phyloP scores from a whole-genome alignment of 2,329 filamentous ascomycete genomes.

The Verticillium nubilum region DNA sequence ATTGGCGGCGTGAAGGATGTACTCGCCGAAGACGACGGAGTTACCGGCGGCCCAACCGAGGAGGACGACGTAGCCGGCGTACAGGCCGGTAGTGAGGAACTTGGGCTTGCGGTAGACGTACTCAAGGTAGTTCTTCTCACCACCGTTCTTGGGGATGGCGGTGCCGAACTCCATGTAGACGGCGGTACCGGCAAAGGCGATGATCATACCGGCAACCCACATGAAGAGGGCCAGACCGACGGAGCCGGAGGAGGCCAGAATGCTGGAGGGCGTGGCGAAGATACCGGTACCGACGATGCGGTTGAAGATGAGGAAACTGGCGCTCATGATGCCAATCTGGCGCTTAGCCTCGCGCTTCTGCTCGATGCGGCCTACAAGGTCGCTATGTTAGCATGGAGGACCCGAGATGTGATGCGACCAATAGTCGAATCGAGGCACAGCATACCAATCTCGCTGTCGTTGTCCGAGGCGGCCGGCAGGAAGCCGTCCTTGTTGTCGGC shows the following conservation, averaged over 20 bases:
- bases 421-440: background rate
- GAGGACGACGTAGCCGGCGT: slow-evolving; percentile 56
- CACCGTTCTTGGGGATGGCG: slow-evolving; percentile 58
- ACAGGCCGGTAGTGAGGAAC: slow-evolving; percentile 57
- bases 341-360: slow-evolving; percentile 41
- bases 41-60: slow-evolving; percentile 63
- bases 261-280: slow-evolving; percentile 56
- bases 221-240: slow-evolving; percentile 58
- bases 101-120: slow-evolving; percentile 55
- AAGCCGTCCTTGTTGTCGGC: slow-evolving; percentile 3
- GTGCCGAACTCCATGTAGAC: slow-evolving; percentile 64
- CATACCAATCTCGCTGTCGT: slow-evolving; percentile 13
- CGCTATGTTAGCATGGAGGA: background rate
- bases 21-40: slow-evolving; percentile 65
- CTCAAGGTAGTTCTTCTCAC: slow-evolving; percentile 64
- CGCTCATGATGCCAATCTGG: slow-evolving; percentile 50
- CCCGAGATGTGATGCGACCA: background rate
- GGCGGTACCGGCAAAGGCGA: slow-evolving; percentile 56
- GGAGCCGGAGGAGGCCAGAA: slow-evolving; percentile 51
- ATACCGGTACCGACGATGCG: slow-evolving; percentile 63
- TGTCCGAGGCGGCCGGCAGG: slow-evolving; percentile 1
- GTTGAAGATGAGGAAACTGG: slow-evolving; percentile 57
- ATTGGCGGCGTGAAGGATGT: slow-evolving; percentile 60
- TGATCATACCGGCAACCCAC: slow-evolving; percentile 58
- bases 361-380: slow-evolving; percentile 22